A percentile compares a stretch with the other conserved stretches of the same genome.
These are phyloP conservation scores for Podospora tetraspora DNA, from an alignment of 495 filamentous ascomycete genomes.

Conservation along the genomic window DNA sequence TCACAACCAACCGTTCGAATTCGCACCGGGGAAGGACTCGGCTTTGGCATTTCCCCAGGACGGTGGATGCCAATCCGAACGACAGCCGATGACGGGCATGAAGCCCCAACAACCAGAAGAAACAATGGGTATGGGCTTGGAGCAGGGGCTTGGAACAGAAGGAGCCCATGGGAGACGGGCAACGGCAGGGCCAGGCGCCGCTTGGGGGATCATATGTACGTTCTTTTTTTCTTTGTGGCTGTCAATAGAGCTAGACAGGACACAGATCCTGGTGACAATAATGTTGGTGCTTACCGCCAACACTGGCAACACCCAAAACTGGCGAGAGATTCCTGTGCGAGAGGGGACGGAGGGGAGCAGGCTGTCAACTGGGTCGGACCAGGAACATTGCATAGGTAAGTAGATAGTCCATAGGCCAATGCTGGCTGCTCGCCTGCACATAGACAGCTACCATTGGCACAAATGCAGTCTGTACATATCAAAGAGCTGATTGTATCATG, in stretches of 20 bases:
- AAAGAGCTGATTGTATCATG: neutral
- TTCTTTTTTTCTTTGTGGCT: neutral
- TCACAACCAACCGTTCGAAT: neutral
- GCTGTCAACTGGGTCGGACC: neutral
- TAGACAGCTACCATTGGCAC: neutral
- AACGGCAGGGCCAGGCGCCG: neutral
- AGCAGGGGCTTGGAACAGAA: neutral
- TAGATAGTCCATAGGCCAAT: neutral
- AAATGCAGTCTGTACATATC: neutral
- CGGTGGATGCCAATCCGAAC: neutral
- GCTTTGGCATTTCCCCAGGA: neutral
- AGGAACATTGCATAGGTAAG: neutral
- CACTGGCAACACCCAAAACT: neutral
- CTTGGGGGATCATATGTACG: neutral
- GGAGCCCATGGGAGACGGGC: neutral
- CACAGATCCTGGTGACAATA: neutral
- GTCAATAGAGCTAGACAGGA: neutral
- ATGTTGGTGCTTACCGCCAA: neutral
- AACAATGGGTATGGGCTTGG: neutral
- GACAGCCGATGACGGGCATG: neutral
- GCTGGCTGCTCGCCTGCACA: neutral
- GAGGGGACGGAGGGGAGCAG: neutral
- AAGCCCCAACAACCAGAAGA: neutral
- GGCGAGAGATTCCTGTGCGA: neutral
- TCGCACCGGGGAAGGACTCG: neutral